Conservation (phyloP, 2,329 filamentous ascomycete species). For the Colletotrichum tropicale region DNA sequence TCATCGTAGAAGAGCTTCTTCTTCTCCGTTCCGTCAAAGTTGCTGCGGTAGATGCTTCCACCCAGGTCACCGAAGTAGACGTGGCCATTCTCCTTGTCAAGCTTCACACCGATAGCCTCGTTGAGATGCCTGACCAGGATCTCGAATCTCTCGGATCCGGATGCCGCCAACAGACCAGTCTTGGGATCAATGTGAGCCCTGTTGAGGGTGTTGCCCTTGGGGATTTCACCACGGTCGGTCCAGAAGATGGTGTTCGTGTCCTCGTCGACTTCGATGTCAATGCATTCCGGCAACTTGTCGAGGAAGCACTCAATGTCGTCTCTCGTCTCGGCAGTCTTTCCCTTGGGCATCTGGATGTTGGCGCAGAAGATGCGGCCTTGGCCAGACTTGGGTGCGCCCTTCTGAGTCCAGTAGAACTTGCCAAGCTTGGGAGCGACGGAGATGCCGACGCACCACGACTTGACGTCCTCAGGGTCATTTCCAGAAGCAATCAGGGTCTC, state of each 20-base stretch:
- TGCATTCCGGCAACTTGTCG: slow-evolving; percentile 54
- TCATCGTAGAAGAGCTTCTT: slow-evolving; percentile 25
- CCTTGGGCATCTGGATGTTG: slow-evolving; percentile 39
- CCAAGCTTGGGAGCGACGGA: slow-evolving; percentile 44
- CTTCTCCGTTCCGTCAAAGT: slow-evolving; percentile 33
- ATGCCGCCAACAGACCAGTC: background rate
- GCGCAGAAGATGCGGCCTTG: slow-evolving; percentile 59
- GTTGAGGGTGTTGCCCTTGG: slow-evolving; percentile 59
- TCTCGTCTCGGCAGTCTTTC: slow-evolving; percentile 35
- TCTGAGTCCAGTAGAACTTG: slow-evolving; percentile 65
- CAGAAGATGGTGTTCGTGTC: slow-evolving; percentile 54
- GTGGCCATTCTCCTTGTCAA: slow-evolving; percentile 37
- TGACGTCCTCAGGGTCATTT: slow-evolving; percentile 33
- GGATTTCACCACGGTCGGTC: slow-evolving; percentile 65
- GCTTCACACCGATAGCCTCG: slow-evolving; percentile 50
- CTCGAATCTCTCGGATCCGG: slow-evolving; percentile 20
- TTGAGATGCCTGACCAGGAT: slow-evolving; percentile 40
- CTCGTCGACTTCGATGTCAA: slow-evolving; percentile 61
- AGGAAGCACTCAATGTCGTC: slow-evolving; percentile 48
- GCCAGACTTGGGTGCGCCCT: slow-evolving; percentile 55
- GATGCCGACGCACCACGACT: slow-evolving; percentile 61
- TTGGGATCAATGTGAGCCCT: slow-evolving; percentile 24
- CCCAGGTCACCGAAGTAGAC: slow-evolving; percentile 45
- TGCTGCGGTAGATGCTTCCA: slow-evolving; percentile 39
- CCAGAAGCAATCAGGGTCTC: slow-evolving; percentile 45